Evolutionary conservation across 1,139 yeast species (phyloP), one percentile per base, ranked within the genome.

Genomic region (Scheffersomyces illinoinensis): DNA sequence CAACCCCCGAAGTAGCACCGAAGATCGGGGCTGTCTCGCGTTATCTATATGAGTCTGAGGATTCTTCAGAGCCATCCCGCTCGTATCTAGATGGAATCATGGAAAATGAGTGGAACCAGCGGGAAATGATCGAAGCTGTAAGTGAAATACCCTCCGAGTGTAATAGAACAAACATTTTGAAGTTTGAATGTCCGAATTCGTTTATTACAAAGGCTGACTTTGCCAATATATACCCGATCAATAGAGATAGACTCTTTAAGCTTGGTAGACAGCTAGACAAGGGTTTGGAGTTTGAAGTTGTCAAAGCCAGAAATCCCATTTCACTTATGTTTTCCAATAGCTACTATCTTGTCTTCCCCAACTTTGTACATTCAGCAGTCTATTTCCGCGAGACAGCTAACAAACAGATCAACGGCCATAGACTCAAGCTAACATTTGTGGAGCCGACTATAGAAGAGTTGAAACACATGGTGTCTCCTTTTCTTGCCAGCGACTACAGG

Each of bases 261-360:
- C 62, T 76, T 7, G 69, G 73, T 4, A 55, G 59, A 5, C 62
- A 65, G 5, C 57, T 72, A n/a, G 52, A 65, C 10, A 66, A 67
- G 21, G 75, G 75, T 1, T 59, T 75, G n/a, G 58, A 62, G 19
- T 78, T 79, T 54, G 67, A 68, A 43, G 77, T 79, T 2, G 72
- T 84, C 8, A 81, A 87, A 59, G 81, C 81, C 17, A 71, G 92
- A 58, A 75, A 83, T 60, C 85, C 85, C 0, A 56, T 67, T 2
- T 79, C 74, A 24, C 70, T 88, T 49, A 64, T 73, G 39, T 81
- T 83, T 52, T 72, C 77, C 62, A 79, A 82, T 54, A 78, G 82
- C 2, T 87, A 86, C 68, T 87, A 81, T 66, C 71, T 88, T 50
- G 69, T 84, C 3, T 88, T 88, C 65, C 75, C 77, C 4, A 71